A percentile compares a stretch with the other conserved stretches of the same genome.
These are phyloP conservation scores for Isabelozyma gotoi DNA, from an alignment of 805 yeast species.

Conservation along the genomic window DNA sequence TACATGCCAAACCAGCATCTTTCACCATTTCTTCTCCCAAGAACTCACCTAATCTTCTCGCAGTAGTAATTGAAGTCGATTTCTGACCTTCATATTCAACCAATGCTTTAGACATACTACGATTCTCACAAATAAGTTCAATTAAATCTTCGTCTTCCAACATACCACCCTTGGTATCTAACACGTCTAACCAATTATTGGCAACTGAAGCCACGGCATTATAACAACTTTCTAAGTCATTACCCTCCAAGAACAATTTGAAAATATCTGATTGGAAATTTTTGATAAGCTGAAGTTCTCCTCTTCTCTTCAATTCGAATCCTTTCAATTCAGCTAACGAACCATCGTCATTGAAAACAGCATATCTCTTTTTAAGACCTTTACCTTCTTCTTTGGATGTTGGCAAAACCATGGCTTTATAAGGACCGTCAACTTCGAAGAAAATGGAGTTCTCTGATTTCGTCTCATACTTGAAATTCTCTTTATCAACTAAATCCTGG, in stretches of 20 bases:
- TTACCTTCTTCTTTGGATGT: slow-evolving; percentile 97
- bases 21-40: slow-evolving; percentile 95
- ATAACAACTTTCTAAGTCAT: slow-evolving; percentile 75
- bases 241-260: slow-evolving; percentile 86
- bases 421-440: slow-evolving; percentile 98
- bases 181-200: slow-evolving; percentile 91
- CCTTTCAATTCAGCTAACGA: slow-evolving; percentile 94
- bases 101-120: slow-evolving; percentile 89
- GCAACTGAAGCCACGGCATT: slow-evolving; percentile 90
- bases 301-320: slow-evolving; percentile 93
- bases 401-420: slow-evolving; percentile 94
- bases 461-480: slow-evolving; percentile 66
- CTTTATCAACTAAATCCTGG: slow-evolving; percentile 78
- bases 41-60: slow-evolving; percentile 88
- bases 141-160: slow-evolving; percentile 92
- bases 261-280: slow-evolving; percentile 95
- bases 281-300: slow-evolving; percentile 89
- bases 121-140: slow-evolving; percentile 92
- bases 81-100: slow-evolving; percentile 88
- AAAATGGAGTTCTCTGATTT: slow-evolving; percentile 90
- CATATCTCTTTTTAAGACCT: slow-evolving; percentile 93
- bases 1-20: slow-evolving; percentile 94
- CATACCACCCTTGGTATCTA: slow-evolving; percentile 82
- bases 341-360: slow-evolving; percentile 95
- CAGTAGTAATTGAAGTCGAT: slow-evolving; percentile 94